Evolutionary conservation across 2,329 filamentous ascomycete species (phyloP).

Genomic region (Bipolaris sorokiniana): DNA sequence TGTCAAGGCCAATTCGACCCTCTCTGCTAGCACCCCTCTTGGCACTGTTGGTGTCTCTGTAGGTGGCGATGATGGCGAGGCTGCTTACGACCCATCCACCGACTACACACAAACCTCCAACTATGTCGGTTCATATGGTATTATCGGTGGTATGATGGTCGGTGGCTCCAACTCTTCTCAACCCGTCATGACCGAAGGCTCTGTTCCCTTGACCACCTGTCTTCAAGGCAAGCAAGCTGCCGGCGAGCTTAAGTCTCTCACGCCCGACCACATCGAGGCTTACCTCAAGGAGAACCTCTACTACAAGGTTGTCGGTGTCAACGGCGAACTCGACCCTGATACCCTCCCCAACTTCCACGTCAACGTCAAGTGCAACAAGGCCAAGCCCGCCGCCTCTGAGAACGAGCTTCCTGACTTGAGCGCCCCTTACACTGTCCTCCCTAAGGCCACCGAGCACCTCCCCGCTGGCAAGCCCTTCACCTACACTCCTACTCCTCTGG

Average conservation of each 20-base stretch:
- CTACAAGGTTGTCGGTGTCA: slow-evolving; percentile 44
- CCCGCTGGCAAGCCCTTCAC: slow-evolving; percentile 41
- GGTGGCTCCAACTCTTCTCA: slow-evolving; percentile 31
- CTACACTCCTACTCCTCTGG: slow-evolving; percentile 31
- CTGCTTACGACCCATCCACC: slow-evolving; percentile 31
- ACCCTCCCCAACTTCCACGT: slow-evolving; percentile 44
- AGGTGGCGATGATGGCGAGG: slow-evolving; percentile 30
- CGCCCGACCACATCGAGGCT: slow-evolving; percentile 40
- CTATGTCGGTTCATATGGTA: slow-evolving; percentile 44
- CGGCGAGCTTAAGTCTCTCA: slow-evolving; percentile 41
- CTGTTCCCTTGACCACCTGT: slow-evolving; percentile 43
- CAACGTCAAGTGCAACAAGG: slow-evolving; percentile 38
- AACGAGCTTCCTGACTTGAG: slow-evolving; percentile 40
- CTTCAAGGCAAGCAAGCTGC: slow-evolving; percentile 42
- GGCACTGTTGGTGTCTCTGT: slow-evolving; percentile 14
- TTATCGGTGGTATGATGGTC: slow-evolving; percentile 40
- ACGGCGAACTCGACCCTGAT: slow-evolving; percentile 38
- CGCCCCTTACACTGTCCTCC: slow-evolving; percentile 36
- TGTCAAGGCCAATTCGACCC: background rate
- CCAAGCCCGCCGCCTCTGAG: slow-evolving; percentile 32
- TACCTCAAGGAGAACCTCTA: slow-evolving; percentile 46
- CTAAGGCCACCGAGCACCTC: slow-evolving; percentile 34
- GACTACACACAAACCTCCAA: slow-evolving; percentile 39
- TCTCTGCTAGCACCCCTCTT: background rate
- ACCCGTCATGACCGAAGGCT: slow-evolving; percentile 40